Evolutionary conservation across 1,284 basidiomycete genomes (phyloP).

Genomic region (Sporisorium iseilematis-ciliati): DNA sequence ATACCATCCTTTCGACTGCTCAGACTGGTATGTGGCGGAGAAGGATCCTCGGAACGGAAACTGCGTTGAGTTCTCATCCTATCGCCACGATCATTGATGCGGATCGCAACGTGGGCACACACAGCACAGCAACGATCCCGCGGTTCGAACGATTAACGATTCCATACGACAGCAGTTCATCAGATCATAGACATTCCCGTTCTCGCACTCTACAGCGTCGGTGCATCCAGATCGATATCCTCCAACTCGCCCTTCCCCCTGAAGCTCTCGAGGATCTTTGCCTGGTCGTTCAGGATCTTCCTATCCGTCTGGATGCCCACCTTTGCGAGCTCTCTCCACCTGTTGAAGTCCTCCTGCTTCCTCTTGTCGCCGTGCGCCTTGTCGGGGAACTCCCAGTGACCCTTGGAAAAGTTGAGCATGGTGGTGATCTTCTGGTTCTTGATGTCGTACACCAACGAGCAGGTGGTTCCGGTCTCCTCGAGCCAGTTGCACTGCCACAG

Average conservation of each 20-base stretch:
- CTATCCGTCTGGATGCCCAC: slow-evolving; percentile 64
- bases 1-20: slow-evolving; percentile 9
- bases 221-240: slow-evolving; percentile 61
- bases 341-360: slow-evolving; percentile 63
- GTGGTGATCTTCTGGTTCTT: slow-evolving; percentile 62
- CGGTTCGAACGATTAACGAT: not conserved
- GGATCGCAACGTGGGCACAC: not conserved
- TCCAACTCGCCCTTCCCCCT: slow-evolving; percentile 61
- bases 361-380: slow-evolving; percentile 68
- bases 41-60: too few species aligned
- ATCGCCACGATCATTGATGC: too few species aligned
- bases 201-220: slow-evolving; percentile 48
- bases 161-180: not conserved
- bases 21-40: too few species aligned
- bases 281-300: slow-evolving; percentile 66
- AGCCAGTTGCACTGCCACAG: slow-evolving; percentile 67
- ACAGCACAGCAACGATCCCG: not conserved
- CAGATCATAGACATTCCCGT: not conserved
- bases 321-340: slow-evolving; percentile 66
- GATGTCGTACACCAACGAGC: slow-evolving; percentile 66
- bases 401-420: slow-evolving; percentile 66
- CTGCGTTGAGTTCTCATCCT: too few species aligned
- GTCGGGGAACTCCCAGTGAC: slow-evolving; percentile 67
- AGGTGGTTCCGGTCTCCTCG: slow-evolving; percentile 69
- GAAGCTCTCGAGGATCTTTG: slow-evolving; percentile 61